phyloP scores from a whole-genome alignment of 495 filamentous ascomycete species.

The Hypoxylon rickii region DNA sequence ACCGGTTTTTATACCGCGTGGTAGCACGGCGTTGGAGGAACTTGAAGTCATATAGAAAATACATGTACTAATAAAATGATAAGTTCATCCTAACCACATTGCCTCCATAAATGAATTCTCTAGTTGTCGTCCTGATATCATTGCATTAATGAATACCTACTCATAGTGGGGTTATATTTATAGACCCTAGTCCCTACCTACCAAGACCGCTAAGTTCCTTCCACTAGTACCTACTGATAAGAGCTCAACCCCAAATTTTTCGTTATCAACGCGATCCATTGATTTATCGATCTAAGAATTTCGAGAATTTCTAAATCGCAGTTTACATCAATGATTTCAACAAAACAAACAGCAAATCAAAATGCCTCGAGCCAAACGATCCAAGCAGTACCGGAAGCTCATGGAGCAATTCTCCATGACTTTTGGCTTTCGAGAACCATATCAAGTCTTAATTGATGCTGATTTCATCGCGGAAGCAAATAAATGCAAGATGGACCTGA shows the following conservation, averaged over 20 bases:
- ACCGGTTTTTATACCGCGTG: background rate
- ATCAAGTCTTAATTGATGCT: conserved; percentile 89
- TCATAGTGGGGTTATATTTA: too few species aligned
- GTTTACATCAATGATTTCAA: conserved; percentile 1
- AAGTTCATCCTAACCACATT: too few species aligned
- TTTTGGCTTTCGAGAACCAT: conserved; percentile 89
- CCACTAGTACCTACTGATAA: background rate
- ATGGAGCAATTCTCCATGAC: conserved; percentile 87
- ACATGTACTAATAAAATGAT: too few species aligned
- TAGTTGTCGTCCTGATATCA: too few species aligned
- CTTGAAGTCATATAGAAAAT: too few species aligned
- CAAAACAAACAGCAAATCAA: conserved; percentile 49
- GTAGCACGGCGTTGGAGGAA: conserved; percentile 17
- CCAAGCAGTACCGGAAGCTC: conserved; percentile 94
- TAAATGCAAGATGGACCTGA: conserved; percentile 78
- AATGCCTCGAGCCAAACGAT: conserved; percentile 84
- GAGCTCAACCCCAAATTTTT: conserved; percentile 9
- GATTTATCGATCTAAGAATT: background rate
- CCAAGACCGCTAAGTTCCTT: too few species aligned
- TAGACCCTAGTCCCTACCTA: too few species aligned
- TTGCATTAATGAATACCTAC: too few species aligned
- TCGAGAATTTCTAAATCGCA: background rate
- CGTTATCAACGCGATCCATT: background rate
- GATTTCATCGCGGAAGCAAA: conserved; percentile 75
- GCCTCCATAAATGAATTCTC: too few species aligned